Base-by-base conservation (phyloP, 495 filamentous ascomycete genomes). In the Mycothermus thermophilus region DNA sequence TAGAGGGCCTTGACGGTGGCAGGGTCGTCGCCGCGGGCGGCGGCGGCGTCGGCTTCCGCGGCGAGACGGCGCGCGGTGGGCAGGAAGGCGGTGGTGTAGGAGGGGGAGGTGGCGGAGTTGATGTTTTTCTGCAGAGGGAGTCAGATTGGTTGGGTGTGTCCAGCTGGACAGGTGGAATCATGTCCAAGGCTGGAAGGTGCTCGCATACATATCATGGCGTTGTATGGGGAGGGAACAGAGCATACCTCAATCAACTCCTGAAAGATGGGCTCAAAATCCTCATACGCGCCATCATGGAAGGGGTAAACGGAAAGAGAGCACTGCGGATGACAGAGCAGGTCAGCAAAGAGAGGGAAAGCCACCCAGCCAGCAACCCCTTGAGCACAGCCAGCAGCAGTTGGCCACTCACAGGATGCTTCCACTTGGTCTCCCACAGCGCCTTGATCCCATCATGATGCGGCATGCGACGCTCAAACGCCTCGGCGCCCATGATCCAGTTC, bases 401-500 rank as follows among this genome's bases (percentile, higher is more conserved):
- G n/a, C n/a, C n/a, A n/a, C 52, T 44, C 40, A 80, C 78, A 3
- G 72, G 75, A 38, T 73, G 66, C 55, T 76, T 75, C 81, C 80
- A 88, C 54, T 83, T 83, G 3, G 75, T 76, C 57, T 84, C 78
- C 82, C 82, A 88, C 27, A 88, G 58, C 22, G 73, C 71, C 52
- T 74, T 62, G 48, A 82, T 77, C 14, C 72, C 75, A n/a, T 75
- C 66, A 44, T 86, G 77, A 52, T 87, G 81, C 12, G 55, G 52
- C 63, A 67, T 64, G 6, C 53, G 43, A 8, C 43, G 44, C 37
- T 63, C 50, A 38, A 69, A 58, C 32, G 58, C 60, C 37, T 63
- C 50, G 30, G 23, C 26, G 25, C 57, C 57, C 55, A 60, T 60
- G 30, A 52, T 44, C 57, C 57, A 60, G 11, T 48, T 34, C 30